phyloP scores from a whole-genome alignment of 1,284 basidiomycete species.

The Leccinum pachyderme region DNA sequence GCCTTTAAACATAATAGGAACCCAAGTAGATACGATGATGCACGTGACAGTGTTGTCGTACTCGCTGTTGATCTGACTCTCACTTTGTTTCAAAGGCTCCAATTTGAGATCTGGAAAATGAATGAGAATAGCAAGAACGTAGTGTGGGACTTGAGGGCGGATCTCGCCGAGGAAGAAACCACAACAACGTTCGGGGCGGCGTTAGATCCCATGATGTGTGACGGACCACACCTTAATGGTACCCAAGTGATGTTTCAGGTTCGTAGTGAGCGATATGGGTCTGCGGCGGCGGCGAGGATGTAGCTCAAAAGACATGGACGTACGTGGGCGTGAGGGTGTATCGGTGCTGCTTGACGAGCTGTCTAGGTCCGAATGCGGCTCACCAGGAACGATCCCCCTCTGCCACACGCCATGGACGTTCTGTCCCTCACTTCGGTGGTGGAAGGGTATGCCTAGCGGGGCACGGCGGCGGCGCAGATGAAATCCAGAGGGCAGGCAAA shows the following conservation, averaged over 20 bases:
- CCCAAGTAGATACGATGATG: conserved; percentile 7
- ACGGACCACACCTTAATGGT: not conserved
- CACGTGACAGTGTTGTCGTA: not conserved
- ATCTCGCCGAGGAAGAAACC: conserved; percentile 22
- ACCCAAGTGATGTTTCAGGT: conserved; percentile 18
- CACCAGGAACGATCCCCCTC: not conserved
- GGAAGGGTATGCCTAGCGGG: not conserved
- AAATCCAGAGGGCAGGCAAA: not conserved
- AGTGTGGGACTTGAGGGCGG: conserved; percentile 27
- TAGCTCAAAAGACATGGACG: conserved; percentile 2
- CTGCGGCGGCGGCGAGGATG: conserved; percentile 4
- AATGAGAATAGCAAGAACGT: not conserved
- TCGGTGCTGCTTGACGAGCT: not conserved
- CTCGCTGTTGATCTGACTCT: conserved; percentile 20
- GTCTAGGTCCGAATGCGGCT: not conserved
- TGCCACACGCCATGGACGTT: conserved; percentile 6
- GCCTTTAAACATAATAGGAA: not conserved
- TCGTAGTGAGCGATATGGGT: not conserved
- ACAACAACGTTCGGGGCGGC: conserved; percentile 19
- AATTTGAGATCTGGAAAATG: conserved; percentile 27
- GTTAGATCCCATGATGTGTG: conserved; percentile 9
- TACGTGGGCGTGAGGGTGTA: conserved; percentile 1
- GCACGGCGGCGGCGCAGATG: not conserved
- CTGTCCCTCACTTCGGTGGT: not conserved
- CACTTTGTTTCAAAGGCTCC: conserved; percentile 20